These are phyloP conservation scores for Zasmidium cellare DNA, from an alignment of 2,329 filamentous ascomycete species.

Conservation along the genomic window DNA sequence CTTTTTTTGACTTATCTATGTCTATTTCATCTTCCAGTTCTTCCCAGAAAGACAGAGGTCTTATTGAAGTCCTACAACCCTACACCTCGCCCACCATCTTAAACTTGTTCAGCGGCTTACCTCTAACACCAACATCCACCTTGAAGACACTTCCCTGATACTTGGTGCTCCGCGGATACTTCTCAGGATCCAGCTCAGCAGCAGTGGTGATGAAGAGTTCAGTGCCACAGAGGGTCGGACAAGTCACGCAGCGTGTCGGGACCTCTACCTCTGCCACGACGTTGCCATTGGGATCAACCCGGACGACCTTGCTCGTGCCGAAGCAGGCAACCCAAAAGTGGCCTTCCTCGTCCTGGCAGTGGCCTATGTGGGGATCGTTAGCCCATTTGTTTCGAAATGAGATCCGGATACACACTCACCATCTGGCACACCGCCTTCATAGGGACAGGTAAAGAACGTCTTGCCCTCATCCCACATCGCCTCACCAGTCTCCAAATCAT, in stretches of 20 bases:
- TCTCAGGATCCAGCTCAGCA: slow-evolving; percentile 65
- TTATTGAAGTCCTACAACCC: neutral
- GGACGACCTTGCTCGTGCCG: slow-evolving; percentile 72
- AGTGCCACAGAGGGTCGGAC: slow-evolving; percentile 74
- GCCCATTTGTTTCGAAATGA: neutral
- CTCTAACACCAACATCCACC: slow-evolving; percentile 72
- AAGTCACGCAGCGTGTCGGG: slow-evolving; percentile 78
- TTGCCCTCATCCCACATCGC: slow-evolving; percentile 67
- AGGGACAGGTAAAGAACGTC: slow-evolving; percentile 69
- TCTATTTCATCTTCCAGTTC: neutral
- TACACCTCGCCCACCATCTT: slow-evolving; percentile 40
- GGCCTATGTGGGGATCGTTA: slow-evolving; percentile 45
- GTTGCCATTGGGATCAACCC: slow-evolving; percentile 68
- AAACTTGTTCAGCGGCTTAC: slow-evolving; percentile 65
- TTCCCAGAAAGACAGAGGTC: neutral
- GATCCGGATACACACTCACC: slow-evolving; percentile 35
- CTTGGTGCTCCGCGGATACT: slow-evolving; percentile 61
- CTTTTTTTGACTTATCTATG: too few species aligned
- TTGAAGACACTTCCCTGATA: slow-evolving; percentile 72
- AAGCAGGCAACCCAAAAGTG: slow-evolving; percentile 88
- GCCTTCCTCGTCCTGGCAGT: slow-evolving; percentile 80
- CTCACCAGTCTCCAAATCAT: slow-evolving; percentile 62
- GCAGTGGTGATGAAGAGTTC: slow-evolving; percentile 79
- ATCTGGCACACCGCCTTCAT: slow-evolving; percentile 69
- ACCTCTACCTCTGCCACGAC: slow-evolving; percentile 73